Conservation (phyloP, 768 basidiomycete species). For the Pisolithus tinctorius region DNA sequence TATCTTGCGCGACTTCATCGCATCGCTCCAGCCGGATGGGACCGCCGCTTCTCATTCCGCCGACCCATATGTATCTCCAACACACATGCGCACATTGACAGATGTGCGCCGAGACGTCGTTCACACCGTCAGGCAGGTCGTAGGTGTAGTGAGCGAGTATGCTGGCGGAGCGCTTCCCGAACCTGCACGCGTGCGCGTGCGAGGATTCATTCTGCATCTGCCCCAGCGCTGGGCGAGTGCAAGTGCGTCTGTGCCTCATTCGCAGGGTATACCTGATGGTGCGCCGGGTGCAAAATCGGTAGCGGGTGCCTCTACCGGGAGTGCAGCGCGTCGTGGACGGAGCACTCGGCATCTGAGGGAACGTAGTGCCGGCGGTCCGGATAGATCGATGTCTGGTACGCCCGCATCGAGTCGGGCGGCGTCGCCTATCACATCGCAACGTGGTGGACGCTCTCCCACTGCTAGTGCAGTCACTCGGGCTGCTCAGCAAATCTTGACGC, state of each 20-base stretch:
- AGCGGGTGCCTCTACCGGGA: slow-evolving; percentile 24
- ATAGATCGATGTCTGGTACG: slow-evolving; percentile 25
- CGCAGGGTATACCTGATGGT: slow-evolving; percentile 19
- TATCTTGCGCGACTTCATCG: slow-evolving; percentile 77
- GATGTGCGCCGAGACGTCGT: slow-evolving; percentile 77
- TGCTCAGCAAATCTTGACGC: slow-evolving; percentile 72
- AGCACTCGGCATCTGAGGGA: slow-evolving; percentile 26
- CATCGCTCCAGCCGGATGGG: slow-evolving; percentile 46
- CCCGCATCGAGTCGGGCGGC: slow-evolving; percentile 30
- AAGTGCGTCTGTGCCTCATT: slow-evolving; percentile 12
- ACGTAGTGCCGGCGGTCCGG: slow-evolving; percentile 31
- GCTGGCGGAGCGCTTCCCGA: slow-evolving; percentile 84
- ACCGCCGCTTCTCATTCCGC: slow-evolving; percentile 17
- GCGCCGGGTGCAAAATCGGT: slow-evolving; percentile 30
- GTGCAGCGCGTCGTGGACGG: slow-evolving; percentile 12
- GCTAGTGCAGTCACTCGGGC: slow-evolving; percentile 61
- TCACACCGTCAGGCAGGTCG: slow-evolving; percentile 84
- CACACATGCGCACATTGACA: slow-evolving; percentile 60
- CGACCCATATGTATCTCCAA: slow-evolving; percentile 33
- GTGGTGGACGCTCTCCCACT: slow-evolving; percentile 23
- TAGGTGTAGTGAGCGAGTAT: slow-evolving; percentile 80
- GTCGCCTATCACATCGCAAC: slow-evolving; percentile 25
- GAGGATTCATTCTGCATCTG: slow-evolving; percentile 72
- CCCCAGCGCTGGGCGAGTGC: slow-evolving; percentile 74
- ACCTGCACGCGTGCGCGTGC: slow-evolving; percentile 66